phyloP scores from a whole-genome alignment of 2,329 filamentous ascomycete genomes.

The Colletotrichum acutatum region DNA sequence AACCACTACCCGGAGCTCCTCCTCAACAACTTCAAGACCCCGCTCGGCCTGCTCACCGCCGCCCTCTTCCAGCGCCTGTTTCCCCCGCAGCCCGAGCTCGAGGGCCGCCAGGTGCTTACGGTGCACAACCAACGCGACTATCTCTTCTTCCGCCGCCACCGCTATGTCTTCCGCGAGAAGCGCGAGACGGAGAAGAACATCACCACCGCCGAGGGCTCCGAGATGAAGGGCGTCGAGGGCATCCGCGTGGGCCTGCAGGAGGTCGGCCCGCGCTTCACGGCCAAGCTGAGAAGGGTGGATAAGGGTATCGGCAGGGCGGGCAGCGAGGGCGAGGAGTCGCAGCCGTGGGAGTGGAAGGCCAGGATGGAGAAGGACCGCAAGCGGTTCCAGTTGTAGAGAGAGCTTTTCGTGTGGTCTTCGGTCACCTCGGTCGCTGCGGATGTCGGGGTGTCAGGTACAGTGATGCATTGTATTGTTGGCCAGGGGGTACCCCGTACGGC shows the following conservation, averaged over 20 bases:
- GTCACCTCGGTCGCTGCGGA: not conserved
- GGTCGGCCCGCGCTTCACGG: slow-evolving; percentile 70
- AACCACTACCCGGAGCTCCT: slow-evolving; percentile 91
- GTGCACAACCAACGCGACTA: slow-evolving; percentile 96
- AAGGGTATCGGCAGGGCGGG: slow-evolving; percentile 82
- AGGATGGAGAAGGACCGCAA: slow-evolving; percentile 95
- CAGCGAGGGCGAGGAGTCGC: slow-evolving; percentile 76
- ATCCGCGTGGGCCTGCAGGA: slow-evolving; percentile 92
- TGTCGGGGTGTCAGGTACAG: not conserved
- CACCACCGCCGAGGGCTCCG: slow-evolving; percentile 81
- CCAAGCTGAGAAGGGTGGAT: slow-evolving; percentile 92
- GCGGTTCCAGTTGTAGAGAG: slow-evolving; percentile 83
- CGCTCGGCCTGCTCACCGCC: slow-evolving; percentile 87
- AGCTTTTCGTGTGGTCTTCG: too few relatives aligned
- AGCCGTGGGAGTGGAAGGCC: slow-evolving; percentile 97
- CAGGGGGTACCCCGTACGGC: slow-evolving; percentile 25
- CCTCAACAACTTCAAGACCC: slow-evolving; percentile 94
- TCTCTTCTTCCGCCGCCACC: slow-evolving; percentile 90
- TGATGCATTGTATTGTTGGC: slow-evolving; percentile 10
- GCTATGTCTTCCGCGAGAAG: slow-evolving; percentile 95
- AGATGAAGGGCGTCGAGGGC: slow-evolving; percentile 85
- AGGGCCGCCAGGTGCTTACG: slow-evolving; percentile 90
- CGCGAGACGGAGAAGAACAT: slow-evolving; percentile 87
- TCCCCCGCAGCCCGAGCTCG: slow-evolving; percentile 83
- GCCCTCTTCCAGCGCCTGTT: slow-evolving; percentile 79